Evolutionary conservation across 371 early-diverging fungal genomes (phyloP), one percentile per base, ranked within the genome.

Genomic region (Rhizopus arrhizus): DNA sequence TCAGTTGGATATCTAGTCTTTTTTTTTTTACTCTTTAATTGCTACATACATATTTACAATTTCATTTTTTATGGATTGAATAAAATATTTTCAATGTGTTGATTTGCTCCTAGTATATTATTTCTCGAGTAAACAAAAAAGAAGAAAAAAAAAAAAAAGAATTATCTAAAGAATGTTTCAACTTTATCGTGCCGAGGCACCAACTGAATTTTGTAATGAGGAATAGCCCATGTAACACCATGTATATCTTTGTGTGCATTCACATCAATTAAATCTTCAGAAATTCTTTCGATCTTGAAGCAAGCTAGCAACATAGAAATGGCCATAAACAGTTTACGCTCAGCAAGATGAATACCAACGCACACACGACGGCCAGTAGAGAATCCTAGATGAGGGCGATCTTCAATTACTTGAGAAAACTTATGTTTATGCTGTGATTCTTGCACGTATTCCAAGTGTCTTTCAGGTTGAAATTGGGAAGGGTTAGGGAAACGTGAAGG

Each of bases 301-400:
- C 70, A 70, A 9, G 77, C 65, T 3, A 80, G 32, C 15, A 81
- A 10, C 31, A 63, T 64, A 7, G 74, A 57, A 4, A 69, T 61
- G 5, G 69, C 80, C 67, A 75, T 69, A 49, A 69, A 83, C 42
- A 83, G 6, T 47, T 52, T 77, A 5, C 81, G 65, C 56, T 80
- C 79, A 12, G 83, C 83, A 5, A 83, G 53, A 55, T 80, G 79
- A 42, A 80, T 73, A 8, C 83, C 83, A 2, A 79, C 78, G 61
- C 83, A 83, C 3, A 71, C 73, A 41, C 83, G 71, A 5, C 83
- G 75, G 2, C 83, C 83, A 3, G 75, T 73, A 2, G 74, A 77
- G 53, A 83, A 77, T 3, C 74, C 65, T 10, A 80, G 52, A 50
- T 79, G 80, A 0, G 82, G 80, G 0, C 73, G 68, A 15, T 78